phyloP scores from a whole-genome alignment of 257 asterid species.

The Solanum dulcamara region DNA sequence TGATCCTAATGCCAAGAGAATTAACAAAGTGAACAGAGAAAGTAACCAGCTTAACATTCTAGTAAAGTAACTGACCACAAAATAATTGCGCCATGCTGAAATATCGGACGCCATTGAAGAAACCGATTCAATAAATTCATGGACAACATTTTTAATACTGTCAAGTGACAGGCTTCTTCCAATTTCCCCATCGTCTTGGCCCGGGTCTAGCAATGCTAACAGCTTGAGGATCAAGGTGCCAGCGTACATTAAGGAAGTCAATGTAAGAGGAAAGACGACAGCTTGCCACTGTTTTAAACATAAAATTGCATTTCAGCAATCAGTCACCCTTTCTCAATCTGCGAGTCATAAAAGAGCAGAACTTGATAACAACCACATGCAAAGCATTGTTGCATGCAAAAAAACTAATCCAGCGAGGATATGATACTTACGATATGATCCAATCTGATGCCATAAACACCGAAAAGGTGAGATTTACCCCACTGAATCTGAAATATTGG shows the following conservation, averaged over 20 bases:
- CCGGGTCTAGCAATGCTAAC: constrained; percentile 24
- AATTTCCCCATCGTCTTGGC: constrained; percentile 19
- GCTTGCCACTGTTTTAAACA: constrained; percentile 96
- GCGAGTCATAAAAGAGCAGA: constrained; percentile 25
- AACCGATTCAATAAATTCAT: constrained; percentile 16
- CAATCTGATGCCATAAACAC: constrained; percentile 65
- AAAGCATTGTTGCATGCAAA: not conserved
- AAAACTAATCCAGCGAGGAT: not conserved
- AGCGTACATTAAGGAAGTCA: constrained; percentile 78
- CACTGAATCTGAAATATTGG: constrained; percentile 38
- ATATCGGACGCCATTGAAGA: constrained; percentile 33
- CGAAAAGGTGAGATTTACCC: constrained; percentile 29
- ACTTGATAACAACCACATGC: constrained; percentile 19
- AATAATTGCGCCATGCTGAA: constrained; percentile 77
- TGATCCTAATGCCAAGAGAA: not conserved
- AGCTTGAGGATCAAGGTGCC: constrained; percentile 55
- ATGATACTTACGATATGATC: constrained; percentile 60
- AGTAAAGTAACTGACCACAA: constrained; percentile 61
- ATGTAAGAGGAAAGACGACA: constrained; percentile 51
- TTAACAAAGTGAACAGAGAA: not conserved
- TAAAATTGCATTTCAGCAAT: constrained; percentile 57
- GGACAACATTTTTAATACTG: constrained; percentile 17
- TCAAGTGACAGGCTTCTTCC: constrained; percentile 24
- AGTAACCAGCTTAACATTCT: not conserved
- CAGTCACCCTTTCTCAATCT: constrained; percentile 57